Conservation (phyloP, 768 basidiomycete genomes). For the Boletus rubroflammeus region DNA sequence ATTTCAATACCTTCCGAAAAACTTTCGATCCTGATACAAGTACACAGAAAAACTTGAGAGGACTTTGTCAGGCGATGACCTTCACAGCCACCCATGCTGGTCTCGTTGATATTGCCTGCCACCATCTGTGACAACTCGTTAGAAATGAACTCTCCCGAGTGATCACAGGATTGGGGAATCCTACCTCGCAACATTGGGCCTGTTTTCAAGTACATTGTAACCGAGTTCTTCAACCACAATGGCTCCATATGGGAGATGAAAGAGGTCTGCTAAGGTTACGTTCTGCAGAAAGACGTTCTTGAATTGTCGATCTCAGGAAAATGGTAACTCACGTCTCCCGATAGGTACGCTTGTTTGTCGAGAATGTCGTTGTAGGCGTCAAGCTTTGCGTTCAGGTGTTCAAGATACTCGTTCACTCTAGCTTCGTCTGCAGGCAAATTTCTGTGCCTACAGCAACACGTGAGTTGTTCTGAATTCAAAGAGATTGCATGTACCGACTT, state of each 20-base stretch:
- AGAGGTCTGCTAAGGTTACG: slow-evolving; percentile 44
- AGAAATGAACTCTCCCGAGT: neutral
- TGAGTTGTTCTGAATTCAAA: slow-evolving; percentile 1
- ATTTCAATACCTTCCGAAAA: neutral
- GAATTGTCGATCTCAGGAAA: neutral
- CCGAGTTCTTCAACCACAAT: slow-evolving; percentile 24
- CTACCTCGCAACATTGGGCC: slow-evolving; percentile 29
- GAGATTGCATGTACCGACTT: slow-evolving; percentile 35
- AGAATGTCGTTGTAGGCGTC: slow-evolving; percentile 53
- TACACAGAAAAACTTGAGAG: neutral
- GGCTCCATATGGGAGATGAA: slow-evolving; percentile 41
- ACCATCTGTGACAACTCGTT: slow-evolving; percentile 41
- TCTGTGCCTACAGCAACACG: slow-evolving; percentile 2
- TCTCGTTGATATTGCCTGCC: slow-evolving; percentile 44
- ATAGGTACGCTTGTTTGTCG: slow-evolving; percentile 49
- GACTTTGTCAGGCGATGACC: slow-evolving; percentile 24
- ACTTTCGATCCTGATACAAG: neutral
- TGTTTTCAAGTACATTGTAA: slow-evolving; percentile 19
- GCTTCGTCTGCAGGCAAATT: slow-evolving; percentile 18
- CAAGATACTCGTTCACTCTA: slow-evolving; percentile 20
- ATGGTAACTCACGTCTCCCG: slow-evolving; percentile 45
- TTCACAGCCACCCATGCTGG: slow-evolving; percentile 48
- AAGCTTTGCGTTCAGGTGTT: slow-evolving; percentile 36
- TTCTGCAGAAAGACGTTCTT: slow-evolving; percentile 25
- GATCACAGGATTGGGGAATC: neutral